These are phyloP conservation scores for Amyloporia xantha DNA, from an alignment of 768 basidiomycete species.

Conservation along the genomic window DNA sequence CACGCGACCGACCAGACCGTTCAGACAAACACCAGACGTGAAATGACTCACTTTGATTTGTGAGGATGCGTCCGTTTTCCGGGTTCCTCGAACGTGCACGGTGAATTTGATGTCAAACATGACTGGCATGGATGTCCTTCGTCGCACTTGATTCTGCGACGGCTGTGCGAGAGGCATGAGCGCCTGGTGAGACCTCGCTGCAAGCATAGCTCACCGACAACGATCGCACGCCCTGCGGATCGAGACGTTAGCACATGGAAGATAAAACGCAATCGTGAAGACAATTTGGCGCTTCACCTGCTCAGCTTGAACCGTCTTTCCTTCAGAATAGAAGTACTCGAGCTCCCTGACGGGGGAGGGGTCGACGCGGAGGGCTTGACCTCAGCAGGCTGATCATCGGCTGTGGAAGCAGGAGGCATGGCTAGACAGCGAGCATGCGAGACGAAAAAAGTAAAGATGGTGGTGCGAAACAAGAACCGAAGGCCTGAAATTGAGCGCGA, in stretches of 20 bases:
- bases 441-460: not conserved
- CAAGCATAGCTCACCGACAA: constrained; percentile 58
- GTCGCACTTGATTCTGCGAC: constrained; percentile 81
- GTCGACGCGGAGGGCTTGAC: constrained; percentile 1
- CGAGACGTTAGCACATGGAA: not conserved
- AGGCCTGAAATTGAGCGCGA: not conserved
- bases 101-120: constrained; percentile 73
- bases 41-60: constrained; percentile 69
- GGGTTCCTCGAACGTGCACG: constrained; percentile 84
- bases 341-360: not conserved
- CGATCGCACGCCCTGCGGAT: constrained; percentile 75
- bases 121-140: constrained; percentile 88
- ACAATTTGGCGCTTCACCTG: constrained; percentile 39
- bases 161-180: constrained; percentile 35
- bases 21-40: not conserved
- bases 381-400: constrained; percentile 2
- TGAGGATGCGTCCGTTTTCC: constrained; percentile 82
- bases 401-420: not conserved
- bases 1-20: not conserved
- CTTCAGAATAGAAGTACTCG: constrained; percentile 40
- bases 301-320: constrained; percentile 84
- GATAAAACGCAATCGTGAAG: not conserved
- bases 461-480: not conserved
- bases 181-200: not conserved
- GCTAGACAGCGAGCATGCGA: not conserved